A percentile compares a stretch with the other conserved stretches of the same genome.
Conservation (phyloP, 106 monocot species). For the Platanthera zijinensis region DNA sequence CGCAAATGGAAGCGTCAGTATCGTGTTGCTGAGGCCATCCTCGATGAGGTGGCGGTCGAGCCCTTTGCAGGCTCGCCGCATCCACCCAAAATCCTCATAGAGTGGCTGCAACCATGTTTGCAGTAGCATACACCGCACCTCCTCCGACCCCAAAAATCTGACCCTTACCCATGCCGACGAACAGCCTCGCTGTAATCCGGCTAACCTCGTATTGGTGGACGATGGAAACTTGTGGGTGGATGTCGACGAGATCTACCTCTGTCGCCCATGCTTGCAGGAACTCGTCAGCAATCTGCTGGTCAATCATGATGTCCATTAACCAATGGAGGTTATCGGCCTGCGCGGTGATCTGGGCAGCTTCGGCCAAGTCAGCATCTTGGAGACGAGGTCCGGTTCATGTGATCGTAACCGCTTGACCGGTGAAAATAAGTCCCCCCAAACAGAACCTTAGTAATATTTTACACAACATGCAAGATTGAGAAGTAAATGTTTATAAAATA, state of each 20-base stretch:
- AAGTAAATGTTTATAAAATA: too few species aligned
- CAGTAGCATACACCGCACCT: conserved; percentile 57
- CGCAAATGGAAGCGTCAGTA: conserved; percentile 61
- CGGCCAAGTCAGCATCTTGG: conserved; percentile 41
- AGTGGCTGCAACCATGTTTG: conserved; percentile 83
- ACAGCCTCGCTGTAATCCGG: conserved; percentile 68
- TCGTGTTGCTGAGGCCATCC: conserved; percentile 81
- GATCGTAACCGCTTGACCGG: too few species aligned
- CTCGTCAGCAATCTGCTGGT: conserved; percentile 78
- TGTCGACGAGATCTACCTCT: conserved; percentile 52
- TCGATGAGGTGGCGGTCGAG: conserved; percentile 79
- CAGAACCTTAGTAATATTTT: too few species aligned
- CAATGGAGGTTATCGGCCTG: conserved; percentile 94
- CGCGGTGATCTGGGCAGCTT: conserved; percentile 49
- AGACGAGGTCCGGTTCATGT: too few species aligned
- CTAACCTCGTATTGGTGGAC: conserved; percentile 83
- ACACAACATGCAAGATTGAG: too few species aligned
- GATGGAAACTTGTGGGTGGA: conserved; percentile 50
- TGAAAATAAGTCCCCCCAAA: too few species aligned
- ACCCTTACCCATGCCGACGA: conserved; percentile 85
- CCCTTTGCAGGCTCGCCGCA: conserved; percentile 88
- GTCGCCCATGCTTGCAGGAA: conserved; percentile 70
- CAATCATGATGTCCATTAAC: conserved; percentile 84
- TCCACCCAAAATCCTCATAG: conserved; percentile 97
- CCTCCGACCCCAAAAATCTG: conserved; percentile 78